Evolutionary conservation across 768 basidiomycete genomes (phyloP), one percentile per base, ranked within the genome.

Genomic region (Tylopilus felleus): DNA sequence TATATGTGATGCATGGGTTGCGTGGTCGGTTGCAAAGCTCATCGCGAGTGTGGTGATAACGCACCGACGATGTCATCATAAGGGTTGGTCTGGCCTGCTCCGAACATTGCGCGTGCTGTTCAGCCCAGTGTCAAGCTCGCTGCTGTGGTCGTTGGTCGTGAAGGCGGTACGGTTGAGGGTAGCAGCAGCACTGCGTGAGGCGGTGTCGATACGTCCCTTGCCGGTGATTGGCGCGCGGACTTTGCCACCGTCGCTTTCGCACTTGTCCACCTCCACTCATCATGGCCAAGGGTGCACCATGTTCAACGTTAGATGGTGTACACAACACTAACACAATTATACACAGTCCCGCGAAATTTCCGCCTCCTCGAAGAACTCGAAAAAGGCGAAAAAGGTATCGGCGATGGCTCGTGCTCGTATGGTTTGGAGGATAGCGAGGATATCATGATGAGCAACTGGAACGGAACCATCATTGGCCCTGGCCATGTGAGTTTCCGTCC

Each of bases 371-470:
- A 97, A 69, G 97, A 99, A 77, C 88, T 99, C 60, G 97, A 99
- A 73, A 98, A 98, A 74, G 97, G 97, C 66, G 97, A 99, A 80
- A 99, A 99, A 73, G 97, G 97, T 49, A 93, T 98, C 69, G 96
- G 96, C 59, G 96, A 98, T 75, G 96, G 95, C 51, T 93, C 90
- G 17, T 97, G 93, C 76, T 96, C 93, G 19, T 99, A 98, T 65
- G 97, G 97, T 38, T 77, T 99, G 55, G 92, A 93, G 74, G 93
- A 98, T 72, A 74, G 86, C 62, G 95, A 98, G 69, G 97, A 98
- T 80, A 88, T 96, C 76, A 77, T 92, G 77, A 98, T 99, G 95
- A 88, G 83, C 74, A 80, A 92, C 71, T 99, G 97, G 97, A 98
- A 97, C 67, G 96, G 97, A 47, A 99, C 97, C 21, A 95, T 99